A percentile compares a stretch with the other conserved stretches of the same genome.
Evolutionary conservation across 1,284 basidiomycete genomes (phyloP).

Genomic region (Hymenochaete sp.): DNA sequence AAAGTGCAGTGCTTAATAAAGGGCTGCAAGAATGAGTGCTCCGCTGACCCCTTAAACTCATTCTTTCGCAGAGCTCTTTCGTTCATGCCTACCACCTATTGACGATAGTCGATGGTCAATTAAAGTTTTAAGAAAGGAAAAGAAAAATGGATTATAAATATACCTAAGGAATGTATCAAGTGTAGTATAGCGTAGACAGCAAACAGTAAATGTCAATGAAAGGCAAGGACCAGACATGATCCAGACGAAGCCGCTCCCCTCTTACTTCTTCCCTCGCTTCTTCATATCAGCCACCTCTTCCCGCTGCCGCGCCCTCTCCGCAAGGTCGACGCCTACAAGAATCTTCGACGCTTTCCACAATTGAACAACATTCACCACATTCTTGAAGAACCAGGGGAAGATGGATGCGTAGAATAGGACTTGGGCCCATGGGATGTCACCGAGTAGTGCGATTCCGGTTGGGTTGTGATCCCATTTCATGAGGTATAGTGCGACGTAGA

Average conservation of each 20-base stretch:
- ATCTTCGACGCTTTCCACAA: slow-evolving; percentile 99
- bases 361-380: slow-evolving; percentile 93
- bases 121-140: too few relatives aligned
- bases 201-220: not conserved
- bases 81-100: too few relatives aligned
- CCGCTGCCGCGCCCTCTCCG: slow-evolving; percentile 67
- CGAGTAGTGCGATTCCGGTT: slow-evolving; percentile 36
- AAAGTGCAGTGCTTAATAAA: too few relatives aligned
- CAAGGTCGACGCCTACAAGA: slow-evolving; percentile 82
- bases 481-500: slow-evolving; percentile 94
- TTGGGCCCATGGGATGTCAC: slow-evolving; percentile 72
- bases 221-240: too few relatives aligned
- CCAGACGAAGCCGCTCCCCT: not conserved
- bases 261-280: slow-evolving; percentile 19
- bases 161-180: slow-evolving; percentile 3
- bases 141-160: too few relatives aligned
- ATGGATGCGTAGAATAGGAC: slow-evolving; percentile 58
- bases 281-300: slow-evolving; percentile 34
- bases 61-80: too few relatives aligned
- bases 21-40: too few relatives aligned
- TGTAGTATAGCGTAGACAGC: not conserved
- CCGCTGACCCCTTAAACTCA: too few relatives aligned
- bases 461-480: slow-evolving; percentile 78
- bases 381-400: slow-evolving; percentile 79
- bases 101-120: too few relatives aligned